These are phyloP conservation scores for Sporisorium scitamineum DNA, from an alignment of 1,284 basidiomycete genomes.

Conservation along the genomic window DNA sequence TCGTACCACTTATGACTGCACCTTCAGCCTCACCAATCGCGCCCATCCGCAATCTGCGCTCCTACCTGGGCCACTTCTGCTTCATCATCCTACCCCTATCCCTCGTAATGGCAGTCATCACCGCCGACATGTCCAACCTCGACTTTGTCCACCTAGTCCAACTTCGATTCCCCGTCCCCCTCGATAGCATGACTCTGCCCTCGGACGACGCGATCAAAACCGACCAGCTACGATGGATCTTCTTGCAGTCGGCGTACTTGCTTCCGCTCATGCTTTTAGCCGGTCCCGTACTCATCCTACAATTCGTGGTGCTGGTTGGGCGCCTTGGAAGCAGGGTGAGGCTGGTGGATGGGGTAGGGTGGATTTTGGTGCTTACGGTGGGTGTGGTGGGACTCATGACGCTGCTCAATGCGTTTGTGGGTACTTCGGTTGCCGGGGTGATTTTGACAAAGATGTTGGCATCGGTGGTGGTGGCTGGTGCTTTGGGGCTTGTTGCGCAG, in stretches of 20 bases:
- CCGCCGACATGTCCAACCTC: conserved; percentile 30
- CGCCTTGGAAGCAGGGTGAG: neutral
- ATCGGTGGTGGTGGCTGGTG: conserved; percentile 5
- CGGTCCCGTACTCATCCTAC: conserved; percentile 15
- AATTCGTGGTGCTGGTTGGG: conserved; percentile 22
- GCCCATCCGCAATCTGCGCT: neutral
- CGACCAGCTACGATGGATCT: conserved; percentile 20
- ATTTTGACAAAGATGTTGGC: conserved; percentile 21
- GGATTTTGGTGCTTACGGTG: neutral
- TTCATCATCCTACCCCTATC: conserved; percentile 19
- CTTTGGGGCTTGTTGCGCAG: conserved; percentile 15
- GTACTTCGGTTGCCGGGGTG: conserved; percentile 11
- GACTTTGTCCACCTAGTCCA: conserved; percentile 28
- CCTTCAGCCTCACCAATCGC: neutral
- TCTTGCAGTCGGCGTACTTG: conserved; percentile 25
- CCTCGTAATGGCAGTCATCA: conserved; percentile 19
- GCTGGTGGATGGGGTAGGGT: conserved; percentile 3
- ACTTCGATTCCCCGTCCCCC: neutral
- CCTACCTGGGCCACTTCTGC: neutral
- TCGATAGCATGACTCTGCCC: neutral
- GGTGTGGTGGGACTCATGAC: conserved; percentile 14
- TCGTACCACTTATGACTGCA: neutral
- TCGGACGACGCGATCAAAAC: conserved; percentile 13
- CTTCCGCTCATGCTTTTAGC: conserved; percentile 21
- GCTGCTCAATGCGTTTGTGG: conserved; percentile 20